phyloP scores from a whole-genome alignment of 177 flowering plant species.

The Vitis hybrid region DNA sequence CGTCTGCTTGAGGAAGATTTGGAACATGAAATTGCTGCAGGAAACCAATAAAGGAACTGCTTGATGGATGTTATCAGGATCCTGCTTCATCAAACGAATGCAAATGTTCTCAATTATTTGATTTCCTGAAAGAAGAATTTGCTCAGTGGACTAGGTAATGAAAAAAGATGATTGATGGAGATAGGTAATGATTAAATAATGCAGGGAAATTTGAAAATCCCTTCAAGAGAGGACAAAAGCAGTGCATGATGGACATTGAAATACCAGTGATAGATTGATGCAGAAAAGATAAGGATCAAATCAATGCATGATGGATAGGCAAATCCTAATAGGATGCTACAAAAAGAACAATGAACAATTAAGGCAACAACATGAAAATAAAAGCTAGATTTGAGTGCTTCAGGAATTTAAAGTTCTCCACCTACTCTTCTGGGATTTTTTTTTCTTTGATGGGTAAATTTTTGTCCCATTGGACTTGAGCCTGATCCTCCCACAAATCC shows the following conservation, averaged over 20 bases:
- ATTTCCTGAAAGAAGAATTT: background rate
- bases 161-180: background rate
- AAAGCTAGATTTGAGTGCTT: no score
- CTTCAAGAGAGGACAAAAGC: slow-evolving; percentile 17
- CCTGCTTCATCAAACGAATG: slow-evolving; percentile 21
- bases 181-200: background rate
- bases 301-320: no score
- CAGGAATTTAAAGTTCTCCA: no score
- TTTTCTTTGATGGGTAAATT: no score
- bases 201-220: background rate
- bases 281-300: no score
- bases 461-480: no score
- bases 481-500: no score
- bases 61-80: slow-evolving; percentile 10
- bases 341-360: background rate
- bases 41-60: slow-evolving; percentile 3
- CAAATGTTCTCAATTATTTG: background rate
- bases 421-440: no score
- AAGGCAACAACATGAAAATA: background rate
- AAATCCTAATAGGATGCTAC: no score
- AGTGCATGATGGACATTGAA: no score
- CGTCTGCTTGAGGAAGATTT: background rate
- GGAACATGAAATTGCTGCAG: background rate
- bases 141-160: background rate
- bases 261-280: no score